phyloP scores from a whole-genome alignment of 1,284 basidiomycete genomes.

The Lignosus rhinocerotis region DNA sequence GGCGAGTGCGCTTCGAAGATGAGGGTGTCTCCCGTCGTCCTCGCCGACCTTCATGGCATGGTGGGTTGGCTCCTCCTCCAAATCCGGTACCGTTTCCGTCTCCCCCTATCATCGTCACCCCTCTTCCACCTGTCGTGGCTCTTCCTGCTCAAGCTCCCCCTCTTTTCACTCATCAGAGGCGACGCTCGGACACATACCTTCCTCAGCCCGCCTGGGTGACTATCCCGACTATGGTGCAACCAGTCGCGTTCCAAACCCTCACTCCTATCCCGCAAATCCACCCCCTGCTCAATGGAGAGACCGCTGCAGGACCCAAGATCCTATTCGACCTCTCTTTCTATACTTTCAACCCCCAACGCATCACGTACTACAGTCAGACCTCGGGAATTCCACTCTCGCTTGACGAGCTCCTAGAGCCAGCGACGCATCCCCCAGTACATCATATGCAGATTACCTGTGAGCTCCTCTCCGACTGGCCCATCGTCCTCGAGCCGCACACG shows the following conservation, averaged over 20 bases:
- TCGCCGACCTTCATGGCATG: slow-evolving; percentile 34
- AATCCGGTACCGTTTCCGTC: slow-evolving; percentile 32
- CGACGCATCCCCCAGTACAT: slow-evolving; percentile 58
- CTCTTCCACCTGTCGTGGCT: slow-evolving; percentile 27
- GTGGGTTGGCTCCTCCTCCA: slow-evolving; percentile 26
- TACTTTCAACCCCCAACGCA: slow-evolving; percentile 45
- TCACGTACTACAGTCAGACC: slow-evolving; percentile 40
- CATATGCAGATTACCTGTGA: slow-evolving; percentile 60
- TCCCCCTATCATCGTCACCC: slow-evolving; percentile 29
- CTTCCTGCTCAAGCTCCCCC: slow-evolving; percentile 16
- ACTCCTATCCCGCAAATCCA: slow-evolving; percentile 37
- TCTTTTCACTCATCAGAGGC: slow-evolving; percentile 25
- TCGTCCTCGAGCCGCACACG: slow-evolving; percentile 46
- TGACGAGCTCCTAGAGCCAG: slow-evolving; percentile 49
- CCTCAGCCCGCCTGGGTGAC: slow-evolving; percentile 30
- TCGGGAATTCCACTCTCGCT: slow-evolving; percentile 35
- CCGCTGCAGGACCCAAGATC: slow-evolving; percentile 39
- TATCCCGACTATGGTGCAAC: slow-evolving; percentile 27
- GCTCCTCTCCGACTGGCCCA: slow-evolving; percentile 58
- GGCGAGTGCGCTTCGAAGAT: slow-evolving; percentile 31
- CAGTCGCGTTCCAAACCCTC: slow-evolving; percentile 20
- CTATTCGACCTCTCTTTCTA: slow-evolving; percentile 55
- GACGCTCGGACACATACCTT: slow-evolving; percentile 32
- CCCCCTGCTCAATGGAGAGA: slow-evolving; percentile 60
- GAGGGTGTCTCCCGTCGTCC: slow-evolving; percentile 24